These are phyloP conservation scores for Alternaria arbusti DNA, from an alignment of 2,329 filamentous ascomycete genomes.

Conservation along the genomic window DNA sequence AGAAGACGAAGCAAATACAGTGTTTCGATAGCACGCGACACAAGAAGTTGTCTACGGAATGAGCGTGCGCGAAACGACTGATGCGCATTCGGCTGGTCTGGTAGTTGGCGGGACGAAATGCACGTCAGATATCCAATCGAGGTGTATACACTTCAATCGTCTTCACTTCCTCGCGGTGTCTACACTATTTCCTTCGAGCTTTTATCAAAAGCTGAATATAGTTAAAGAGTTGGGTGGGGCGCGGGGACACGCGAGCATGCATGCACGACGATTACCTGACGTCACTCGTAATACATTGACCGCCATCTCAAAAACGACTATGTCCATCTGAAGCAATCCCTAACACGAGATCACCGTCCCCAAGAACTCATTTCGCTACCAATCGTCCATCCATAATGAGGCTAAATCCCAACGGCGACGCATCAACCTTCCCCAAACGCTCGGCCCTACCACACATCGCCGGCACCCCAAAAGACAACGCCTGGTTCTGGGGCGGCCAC, in stretches of 20 bases:
- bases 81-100: not conserved
- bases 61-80: not conserved
- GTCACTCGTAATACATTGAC: constrained; percentile 1
- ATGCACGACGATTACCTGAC: not conserved
- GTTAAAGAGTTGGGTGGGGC: constrained; percentile 4
- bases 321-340: not conserved
- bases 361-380: not conserved
- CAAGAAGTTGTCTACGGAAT: not conserved
- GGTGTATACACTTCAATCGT: not conserved
- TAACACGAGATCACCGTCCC: not conserved
- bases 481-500: constrained; percentile 34
- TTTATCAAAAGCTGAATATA: not conserved
- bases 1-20: not conserved
- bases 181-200: not conserved
- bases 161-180: not conserved
- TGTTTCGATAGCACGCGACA: not conserved
- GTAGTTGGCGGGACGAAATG: not conserved
- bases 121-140: not conserved
- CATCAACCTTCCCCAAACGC: constrained; percentile 28
- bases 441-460: constrained; percentile 26
- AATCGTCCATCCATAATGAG: constrained; percentile 16
- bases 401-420: constrained; percentile 24
- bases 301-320: not conserved
- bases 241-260: not conserved
- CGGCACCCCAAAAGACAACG: constrained; percentile 27